Percentiles rank a stretch among this genome's conserved stretches.
Conservation (phyloP, 129 eudicot species). For the Daucus carota region DNA sequence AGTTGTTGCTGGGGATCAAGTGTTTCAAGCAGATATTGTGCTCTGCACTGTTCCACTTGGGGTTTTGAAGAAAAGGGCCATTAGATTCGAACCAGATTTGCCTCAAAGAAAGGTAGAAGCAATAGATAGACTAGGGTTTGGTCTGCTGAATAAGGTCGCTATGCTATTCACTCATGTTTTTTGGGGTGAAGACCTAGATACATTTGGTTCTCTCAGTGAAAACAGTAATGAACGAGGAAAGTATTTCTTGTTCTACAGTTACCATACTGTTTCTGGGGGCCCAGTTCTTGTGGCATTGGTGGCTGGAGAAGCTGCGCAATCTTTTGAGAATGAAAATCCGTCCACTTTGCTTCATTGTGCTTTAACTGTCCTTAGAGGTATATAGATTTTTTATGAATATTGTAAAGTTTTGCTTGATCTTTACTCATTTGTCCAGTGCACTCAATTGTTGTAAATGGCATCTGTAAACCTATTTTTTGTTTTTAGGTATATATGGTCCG, state of each 20-base stretch:
- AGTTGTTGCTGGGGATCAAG: conserved; percentile 61
- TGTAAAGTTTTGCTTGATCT: conserved; percentile 11
- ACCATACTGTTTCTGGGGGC: conserved; percentile 93
- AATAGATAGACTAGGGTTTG: conserved; percentile 71
- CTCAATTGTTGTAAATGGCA: conserved; percentile 9
- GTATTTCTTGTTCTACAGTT: conserved; percentile 78
- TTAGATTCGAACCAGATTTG: conserved; percentile 63
- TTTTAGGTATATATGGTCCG: conserved; percentile 73
- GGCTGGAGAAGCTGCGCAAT: conserved; percentile 86
- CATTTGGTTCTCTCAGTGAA: conserved; percentile 70
- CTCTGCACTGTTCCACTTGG: conserved; percentile 95
- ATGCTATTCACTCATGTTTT: conserved; percentile 73
- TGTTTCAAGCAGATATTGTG: conserved; percentile 67
- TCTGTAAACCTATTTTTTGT: conserved; percentile 7
- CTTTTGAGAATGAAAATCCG: conserved; percentile 56
- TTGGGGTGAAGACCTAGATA: conserved; percentile 97
- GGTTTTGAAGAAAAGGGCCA: conserved; percentile 50
- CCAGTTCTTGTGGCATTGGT: conserved; percentile 80
- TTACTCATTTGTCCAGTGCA: conserved; percentile 1
- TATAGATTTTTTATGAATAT: conserved; percentile 16
- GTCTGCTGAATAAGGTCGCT: conserved; percentile 84
- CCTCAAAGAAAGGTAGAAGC: conserved; percentile 74
- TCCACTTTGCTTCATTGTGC: conserved; percentile 65
- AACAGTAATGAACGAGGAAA: conserved; percentile 55
- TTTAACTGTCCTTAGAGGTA: conserved; percentile 76